Evolutionary conservation across 2,329 filamentous ascomycete genomes (phyloP), one percentile per base, ranked within the genome.

Genomic region (Zymoseptoria pseudotritici): DNA sequence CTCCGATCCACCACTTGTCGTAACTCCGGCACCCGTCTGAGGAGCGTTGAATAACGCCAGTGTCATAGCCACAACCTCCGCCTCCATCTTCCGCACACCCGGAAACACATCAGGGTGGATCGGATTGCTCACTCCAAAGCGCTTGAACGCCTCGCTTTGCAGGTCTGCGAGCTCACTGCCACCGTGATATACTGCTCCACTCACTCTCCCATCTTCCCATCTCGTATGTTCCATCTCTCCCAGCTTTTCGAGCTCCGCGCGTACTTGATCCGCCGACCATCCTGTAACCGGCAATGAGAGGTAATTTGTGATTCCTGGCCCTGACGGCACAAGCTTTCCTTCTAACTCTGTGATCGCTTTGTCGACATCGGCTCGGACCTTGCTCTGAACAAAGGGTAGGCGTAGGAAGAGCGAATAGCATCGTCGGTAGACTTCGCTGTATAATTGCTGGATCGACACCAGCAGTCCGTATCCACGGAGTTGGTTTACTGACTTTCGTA

Each of bases 81-180:
- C 93, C 79, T 99, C 94, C 94, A 99, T 99, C 83, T 99, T 99
- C 70, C 94, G 83, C 56, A 99, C 92, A 26, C 93, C 94, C 17
- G 94, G 94, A 77, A 99, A 99, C 51, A 99, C 93, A 77, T 99
- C 94, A 6, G 94, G 94, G 74, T 99, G 94, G 67, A 99, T 94
- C 2, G 94, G 94, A 75, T 99, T 99, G 49, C 91, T 84, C 29
- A 99, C 94, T 55, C 91, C 93, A 74, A 99, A 99, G 75, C 89
- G 89, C 65, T 89, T 89, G 80, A 93, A 97, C 0, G 94, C 93
- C 73, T 97, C 90, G 5, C 90, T 89, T 78, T 99, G 94, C 49
- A 99, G 79, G 70, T 88, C 84, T 62, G 94, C 77, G 67, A 99
- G 78, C 52, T 88, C 86, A 49, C 89, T 83, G 57, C 94, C 94